Base-by-base conservation (phyloP, 768 basidiomycete species). In the Hypholoma fasciculare region DNA sequence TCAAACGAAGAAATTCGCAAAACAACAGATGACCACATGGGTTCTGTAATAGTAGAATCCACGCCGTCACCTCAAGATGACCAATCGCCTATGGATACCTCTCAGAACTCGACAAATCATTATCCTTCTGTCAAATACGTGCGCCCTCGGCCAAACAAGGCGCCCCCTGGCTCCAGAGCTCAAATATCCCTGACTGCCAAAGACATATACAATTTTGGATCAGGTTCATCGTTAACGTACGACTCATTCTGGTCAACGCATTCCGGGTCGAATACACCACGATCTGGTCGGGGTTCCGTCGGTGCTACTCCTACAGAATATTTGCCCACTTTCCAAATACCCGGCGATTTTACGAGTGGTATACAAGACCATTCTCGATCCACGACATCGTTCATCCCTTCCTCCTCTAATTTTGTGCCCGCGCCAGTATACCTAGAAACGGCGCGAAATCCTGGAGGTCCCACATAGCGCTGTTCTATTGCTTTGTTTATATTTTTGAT, bases 191-290 rank as follows among this genome's bases (percentile, higher is more conserved):
- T 67, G 44, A 64, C 68, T 54, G 59, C 63, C 14, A 66, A 61
- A 57, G 69, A 69, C 44, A 65, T 72, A 55, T 68, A 65, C 56
- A 66, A 62, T 46, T 72, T 71, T 58, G 52, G 67, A 19, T 61
- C 64, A 19, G 61, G 60, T n/a, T 67, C 74, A 7, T 67, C 76
- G 11, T 70, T 84, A 44, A 84, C 85, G 2, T 86, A 86, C 61
- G 85, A 86, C 64, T 82, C 82, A 0, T 87, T 86, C 63, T 87
- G 84, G 85, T 84, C 84, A 1, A 76, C 82, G 7, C 82, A 84
- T 58, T 70, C 80, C 39, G 67, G 63, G 23, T 58, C 66, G 44
- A 62, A 57, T 3, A 61, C 64, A n/a, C 59, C 63, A 46, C 49
- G 60, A 49, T 60, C 60, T 39, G 50, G 52, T 20, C 56, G 62